Evolutionary conservation across 441 rosid species (phyloP), one percentile per base, ranked within the genome.

Genomic region (Heliophila coronopifolia): DNA sequence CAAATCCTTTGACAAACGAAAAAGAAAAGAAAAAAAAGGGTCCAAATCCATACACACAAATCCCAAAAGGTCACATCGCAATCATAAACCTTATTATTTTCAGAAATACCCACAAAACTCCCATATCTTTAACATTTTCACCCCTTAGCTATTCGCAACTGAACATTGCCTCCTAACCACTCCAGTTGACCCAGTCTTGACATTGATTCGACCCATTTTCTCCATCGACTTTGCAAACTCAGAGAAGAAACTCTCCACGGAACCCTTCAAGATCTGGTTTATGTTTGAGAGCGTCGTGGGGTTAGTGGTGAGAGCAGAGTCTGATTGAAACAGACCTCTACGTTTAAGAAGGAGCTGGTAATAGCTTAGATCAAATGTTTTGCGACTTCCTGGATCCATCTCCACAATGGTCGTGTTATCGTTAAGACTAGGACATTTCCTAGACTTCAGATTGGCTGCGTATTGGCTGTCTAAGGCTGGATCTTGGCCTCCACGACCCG

Each of bases 301-400:
- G 63, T 73, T 69, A 2, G 86, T 74, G 13, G 85, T 80, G 13
- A 86, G 69, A 35, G 92, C 89, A 15, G 85, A 57, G 51, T 90
- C 90, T 0, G 95, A 86, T 4, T 77, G 73, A 50, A 84, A 84
- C 2, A 83, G 77, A 5, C 95, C 95, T 30, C 85, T 65, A 61
- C 91, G 71, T 56, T 81, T 80, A 7, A 76, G 70, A 10, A 90
- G 47, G 0, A 57, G 72, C 1, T 50, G 57, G 68, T 75, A 90
- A 64, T 80, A 81, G 60, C 81, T 69, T 4, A 81, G 78, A 67
- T 90, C 97, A 41, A 90, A 90, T 6, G 92, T 78, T 41, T 56
- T 80, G 9, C 69, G 71, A 49, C 94, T 86, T 5, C 95, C 95
- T 0, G 97, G 97, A 45, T 90, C 83, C 86, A 90, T 84, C 50